Percentiles rank a stretch among this genome's conserved stretches.
Conservation (phyloP, 805 yeast species). For the Starmera quercuum region DNA sequence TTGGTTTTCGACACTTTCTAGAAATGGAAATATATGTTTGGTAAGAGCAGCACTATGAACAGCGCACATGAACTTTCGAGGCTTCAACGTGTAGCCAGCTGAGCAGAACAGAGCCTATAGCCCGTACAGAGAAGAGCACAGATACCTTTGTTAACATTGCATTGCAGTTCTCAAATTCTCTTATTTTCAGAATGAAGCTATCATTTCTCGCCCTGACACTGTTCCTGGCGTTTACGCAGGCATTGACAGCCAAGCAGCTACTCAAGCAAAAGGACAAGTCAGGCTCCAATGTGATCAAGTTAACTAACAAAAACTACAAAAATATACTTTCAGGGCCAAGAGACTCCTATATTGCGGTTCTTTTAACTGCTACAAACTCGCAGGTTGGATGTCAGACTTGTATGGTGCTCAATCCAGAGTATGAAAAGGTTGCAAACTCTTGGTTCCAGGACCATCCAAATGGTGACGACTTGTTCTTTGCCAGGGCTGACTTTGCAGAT, state of each 20-base stretch:
- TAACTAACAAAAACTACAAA: constrained; percentile 58
- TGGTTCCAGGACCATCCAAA: constrained; percentile 54
- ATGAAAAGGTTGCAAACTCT: constrained; percentile 50
- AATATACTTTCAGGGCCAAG: constrained; percentile 53
- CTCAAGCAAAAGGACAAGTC: constrained; percentile 19
- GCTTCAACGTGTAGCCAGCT: not conserved
- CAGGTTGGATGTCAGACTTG: constrained; percentile 76
- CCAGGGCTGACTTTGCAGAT: constrained; percentile 62
- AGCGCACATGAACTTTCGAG: not conserved
- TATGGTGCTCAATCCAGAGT: constrained; percentile 59
- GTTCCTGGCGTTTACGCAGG: not conserved
- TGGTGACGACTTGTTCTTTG: constrained; percentile 56
- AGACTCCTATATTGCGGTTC: constrained; percentile 58
- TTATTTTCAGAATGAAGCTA: not conserved
- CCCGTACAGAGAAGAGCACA: too few relatives aligned
- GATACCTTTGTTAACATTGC: too few relatives aligned
- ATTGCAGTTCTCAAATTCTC: too few relatives aligned
- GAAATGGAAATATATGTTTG: too few relatives aligned
- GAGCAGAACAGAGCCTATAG: not conserved
- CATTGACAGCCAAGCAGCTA: constrained; percentile 8
- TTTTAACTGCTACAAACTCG: constrained; percentile 68
- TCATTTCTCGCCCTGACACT: not conserved
- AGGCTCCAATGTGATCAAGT: constrained; percentile 31
- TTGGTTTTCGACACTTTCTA: too few relatives aligned
- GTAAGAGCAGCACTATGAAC: too few relatives aligned